phyloP scores from a whole-genome alignment of 306 rosid genomes.

The Cicer cuneatum region DNA sequence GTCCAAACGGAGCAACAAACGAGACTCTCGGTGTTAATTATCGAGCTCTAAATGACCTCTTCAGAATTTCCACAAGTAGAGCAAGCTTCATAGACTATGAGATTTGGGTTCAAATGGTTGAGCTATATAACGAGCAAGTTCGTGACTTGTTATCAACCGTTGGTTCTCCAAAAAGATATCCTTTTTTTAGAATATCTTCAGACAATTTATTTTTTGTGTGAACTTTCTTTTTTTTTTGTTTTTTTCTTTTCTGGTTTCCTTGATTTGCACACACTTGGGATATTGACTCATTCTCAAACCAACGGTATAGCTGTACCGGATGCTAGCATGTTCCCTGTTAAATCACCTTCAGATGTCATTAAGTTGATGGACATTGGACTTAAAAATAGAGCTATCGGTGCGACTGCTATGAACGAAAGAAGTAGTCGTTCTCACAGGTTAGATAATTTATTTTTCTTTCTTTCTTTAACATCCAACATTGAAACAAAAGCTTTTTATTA shows the following conservation, averaged over 20 bases:
- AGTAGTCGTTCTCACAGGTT: constrained; percentile 68
- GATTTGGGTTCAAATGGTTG: constrained; percentile 58
- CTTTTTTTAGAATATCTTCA: constrained; percentile 34
- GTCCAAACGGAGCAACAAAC: constrained; percentile 57
- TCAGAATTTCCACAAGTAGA: constrained; percentile 49
- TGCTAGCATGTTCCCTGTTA: constrained; percentile 56
- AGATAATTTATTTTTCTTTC: neutral
- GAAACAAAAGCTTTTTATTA: constrained; percentile 23
- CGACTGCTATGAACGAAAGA: constrained; percentile 65
- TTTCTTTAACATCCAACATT: constrained; percentile 9
- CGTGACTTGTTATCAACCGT: constrained; percentile 53
- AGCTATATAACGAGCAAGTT: constrained; percentile 65
- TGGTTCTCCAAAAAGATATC: constrained; percentile 52
- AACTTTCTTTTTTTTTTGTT: neutral
- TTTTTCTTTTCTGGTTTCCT: constrained; percentile 48
- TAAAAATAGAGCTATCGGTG: constrained; percentile 55
- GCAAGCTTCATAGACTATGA: constrained; percentile 39
- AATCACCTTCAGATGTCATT: constrained; percentile 51
- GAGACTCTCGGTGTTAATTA: constrained; percentile 58
- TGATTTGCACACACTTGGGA: constrained; percentile 71
- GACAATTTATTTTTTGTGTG: constrained; percentile 25
- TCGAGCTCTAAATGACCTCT: constrained; percentile 61
- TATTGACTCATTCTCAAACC: constrained; percentile 45
- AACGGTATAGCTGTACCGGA: constrained; percentile 61
- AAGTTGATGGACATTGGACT: constrained; percentile 55